Evolutionary conservation across 768 basidiomycete species (phyloP), one percentile per base, ranked within the genome.

Genomic region (Fomitopsis pulvina): DNA sequence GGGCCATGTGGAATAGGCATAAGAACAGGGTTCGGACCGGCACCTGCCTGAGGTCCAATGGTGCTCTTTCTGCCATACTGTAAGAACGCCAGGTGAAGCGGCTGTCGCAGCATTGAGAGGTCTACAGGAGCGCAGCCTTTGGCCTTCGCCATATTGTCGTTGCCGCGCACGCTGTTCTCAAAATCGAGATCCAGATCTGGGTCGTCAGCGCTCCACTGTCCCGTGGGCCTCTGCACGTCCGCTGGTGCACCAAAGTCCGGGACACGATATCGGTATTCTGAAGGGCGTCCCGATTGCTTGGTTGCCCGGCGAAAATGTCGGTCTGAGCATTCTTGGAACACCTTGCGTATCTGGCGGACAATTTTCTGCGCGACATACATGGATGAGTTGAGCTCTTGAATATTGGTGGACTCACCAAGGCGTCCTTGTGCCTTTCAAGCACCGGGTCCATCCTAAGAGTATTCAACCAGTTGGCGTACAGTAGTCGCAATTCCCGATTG

Each of bases 121-220:
- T 83, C 77, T 0, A 48, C 5, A 58, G 48, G 29, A 50, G 11
- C 54, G n/a, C 37, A 6, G 6, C n/a, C 12, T 6, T 20, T 21
- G 16, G 20, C 4, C 10, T 14, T 2, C 20, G 38, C 11, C 5
- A 24, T 53, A 38, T 51, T 37, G 14, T 12, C 34, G 18, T 18
- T 37, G 14, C 34, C 50, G 4, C 51, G 38, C 16, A 44, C 28
- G 29, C 50, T 26, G 32, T 51, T 52, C 48, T 58, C 69, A 56
- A 91, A 90, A 61, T 90, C 88, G 25, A 91, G 73, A 63, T 91
- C 88, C 30, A 91, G 74, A 48, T 88, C 86, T 0, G 79, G 83
- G 47, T 86, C 85, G 18, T 60, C 63, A 1, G 77, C 75, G 20
- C 79, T 78, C 4, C 5, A 18, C 4, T 37, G 5, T 12, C 34